Conservation (phyloP, 2,329 filamentous ascomycete genomes). For the Alternaria brassicicola region DNA sequence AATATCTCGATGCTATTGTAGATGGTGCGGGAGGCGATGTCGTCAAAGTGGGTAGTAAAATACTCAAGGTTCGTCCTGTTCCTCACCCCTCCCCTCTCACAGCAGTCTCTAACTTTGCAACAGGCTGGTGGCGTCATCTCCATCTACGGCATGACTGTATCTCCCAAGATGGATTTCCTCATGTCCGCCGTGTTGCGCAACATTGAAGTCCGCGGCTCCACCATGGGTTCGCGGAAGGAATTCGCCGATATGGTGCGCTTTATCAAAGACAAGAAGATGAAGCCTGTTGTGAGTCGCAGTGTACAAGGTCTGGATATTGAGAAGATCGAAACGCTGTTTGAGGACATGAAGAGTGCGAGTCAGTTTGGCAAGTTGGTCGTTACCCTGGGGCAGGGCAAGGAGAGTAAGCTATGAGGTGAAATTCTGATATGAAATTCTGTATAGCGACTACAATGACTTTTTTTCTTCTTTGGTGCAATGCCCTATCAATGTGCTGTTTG, state of each 20-base stretch:
- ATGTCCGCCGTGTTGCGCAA: constrained; percentile 88
- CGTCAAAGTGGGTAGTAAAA: constrained; percentile 67
- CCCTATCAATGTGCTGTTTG: too few species aligned
- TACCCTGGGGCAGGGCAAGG: constrained; percentile 34
- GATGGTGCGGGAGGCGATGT: constrained; percentile 91
- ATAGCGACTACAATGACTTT: neutral
- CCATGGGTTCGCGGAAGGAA: constrained; percentile 89
- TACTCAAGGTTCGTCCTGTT: constrained; percentile 65
- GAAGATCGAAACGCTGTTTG: constrained; percentile 82
- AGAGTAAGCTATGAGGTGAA: constrained; percentile 39
- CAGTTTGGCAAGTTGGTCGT: constrained; percentile 96
- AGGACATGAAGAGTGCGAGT: constrained; percentile 81
- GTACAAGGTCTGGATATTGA: constrained; percentile 74
- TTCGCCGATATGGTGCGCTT: constrained; percentile 91
- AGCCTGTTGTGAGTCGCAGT: constrained; percentile 76
- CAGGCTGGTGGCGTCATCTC: constrained; percentile 79
- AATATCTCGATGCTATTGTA: constrained; percentile 80
- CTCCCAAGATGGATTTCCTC: constrained; percentile 82
- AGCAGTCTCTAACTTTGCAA: neutral
- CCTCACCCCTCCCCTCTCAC: neutral
- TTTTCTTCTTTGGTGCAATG: too few species aligned
- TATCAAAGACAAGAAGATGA: constrained; percentile 73
- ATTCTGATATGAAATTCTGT: neutral
- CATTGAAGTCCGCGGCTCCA: constrained; percentile 82
- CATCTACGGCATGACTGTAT: constrained; percentile 88